phyloP scores from a whole-genome alignment of 495 filamentous ascomycete species.

The Xylaria bambusicola region DNA sequence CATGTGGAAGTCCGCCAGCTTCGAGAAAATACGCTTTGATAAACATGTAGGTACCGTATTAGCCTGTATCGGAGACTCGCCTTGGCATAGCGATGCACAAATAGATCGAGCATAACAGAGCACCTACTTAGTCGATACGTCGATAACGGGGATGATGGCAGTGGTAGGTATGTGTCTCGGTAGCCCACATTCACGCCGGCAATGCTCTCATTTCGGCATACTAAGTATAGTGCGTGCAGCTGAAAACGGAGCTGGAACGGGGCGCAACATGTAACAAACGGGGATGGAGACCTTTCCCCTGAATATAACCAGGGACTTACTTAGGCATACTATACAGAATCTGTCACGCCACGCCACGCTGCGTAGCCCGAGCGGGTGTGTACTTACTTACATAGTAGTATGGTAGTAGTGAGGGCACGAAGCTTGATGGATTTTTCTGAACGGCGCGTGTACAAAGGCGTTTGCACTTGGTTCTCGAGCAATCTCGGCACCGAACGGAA shows the following conservation, averaged over 20 bases:
- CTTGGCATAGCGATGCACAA: too few relatives aligned
- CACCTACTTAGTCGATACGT: too few relatives aligned
- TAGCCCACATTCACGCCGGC: neutral
- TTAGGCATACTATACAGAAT: too few relatives aligned
- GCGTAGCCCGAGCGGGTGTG: neutral
- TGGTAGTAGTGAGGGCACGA: too few relatives aligned
- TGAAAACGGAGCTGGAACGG: constrained; percentile 4
- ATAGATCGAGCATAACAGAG: neutral
- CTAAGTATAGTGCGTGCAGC: neutral
- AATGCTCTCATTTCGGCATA: neutral
- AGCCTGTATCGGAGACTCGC: too few relatives aligned
- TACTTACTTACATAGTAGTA: too few relatives aligned
- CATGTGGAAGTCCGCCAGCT: too few relatives aligned
- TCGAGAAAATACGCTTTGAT: too few relatives aligned
- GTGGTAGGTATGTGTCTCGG: neutral
- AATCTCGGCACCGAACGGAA: neutral
- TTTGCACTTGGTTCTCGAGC: neutral
- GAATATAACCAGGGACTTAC: neutral
- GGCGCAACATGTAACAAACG: neutral
- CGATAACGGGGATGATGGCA: neutral
- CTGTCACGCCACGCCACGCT: too few relatives aligned
- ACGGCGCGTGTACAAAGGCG: too few relatives aligned
- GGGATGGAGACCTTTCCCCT: neutral
- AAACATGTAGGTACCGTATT: too few relatives aligned
- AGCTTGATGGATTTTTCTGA: neutral